Evolutionary conservation across 306 rosid species (phyloP).

Genomic region (Cajanus cajan): DNA sequence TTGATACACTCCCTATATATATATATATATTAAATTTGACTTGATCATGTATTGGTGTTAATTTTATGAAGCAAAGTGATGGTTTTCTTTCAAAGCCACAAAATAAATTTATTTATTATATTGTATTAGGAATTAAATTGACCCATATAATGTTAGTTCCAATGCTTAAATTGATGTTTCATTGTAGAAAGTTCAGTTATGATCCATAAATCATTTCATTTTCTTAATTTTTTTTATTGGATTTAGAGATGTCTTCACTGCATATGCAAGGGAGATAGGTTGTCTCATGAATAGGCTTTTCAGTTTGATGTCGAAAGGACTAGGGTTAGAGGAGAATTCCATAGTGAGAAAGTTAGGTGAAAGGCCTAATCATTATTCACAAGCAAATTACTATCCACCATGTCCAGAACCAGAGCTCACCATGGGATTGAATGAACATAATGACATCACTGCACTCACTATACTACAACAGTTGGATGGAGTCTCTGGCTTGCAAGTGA

Average conservation of each 20-base stretch:
- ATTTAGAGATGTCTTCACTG: not conserved
- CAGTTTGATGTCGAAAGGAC: conserved; percentile 21
- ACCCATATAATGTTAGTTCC: too few relatives aligned
- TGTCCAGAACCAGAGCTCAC: conserved; percentile 29
- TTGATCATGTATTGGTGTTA: too few relatives aligned
- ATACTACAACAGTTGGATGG: conserved; percentile 14
- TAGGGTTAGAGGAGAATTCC: conserved; percentile 23
- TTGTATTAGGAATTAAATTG: too few relatives aligned
- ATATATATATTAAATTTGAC: too few relatives aligned
- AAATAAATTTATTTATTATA: too few relatives aligned
- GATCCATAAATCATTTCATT: not conserved
- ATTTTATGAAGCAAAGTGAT: too few relatives aligned
- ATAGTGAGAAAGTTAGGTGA: not conserved
- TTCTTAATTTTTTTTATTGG: not conserved
- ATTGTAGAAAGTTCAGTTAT: too few relatives aligned
- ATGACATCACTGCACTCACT: conserved; percentile 7
- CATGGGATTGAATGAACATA: conserved; percentile 13
- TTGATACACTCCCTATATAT: too few relatives aligned
- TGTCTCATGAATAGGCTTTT: conserved; percentile 1
- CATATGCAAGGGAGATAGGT: conserved; percentile 23
- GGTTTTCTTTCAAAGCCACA: too few relatives aligned
- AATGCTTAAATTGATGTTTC: too few relatives aligned
- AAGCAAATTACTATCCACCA: conserved; percentile 27
- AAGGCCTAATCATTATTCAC: conserved; percentile 3
- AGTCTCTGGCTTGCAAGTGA: conserved; percentile 18